phyloP scores from a whole-genome alignment of 2,329 filamentous ascomycete species.

The Passalora sequoiae region DNA sequence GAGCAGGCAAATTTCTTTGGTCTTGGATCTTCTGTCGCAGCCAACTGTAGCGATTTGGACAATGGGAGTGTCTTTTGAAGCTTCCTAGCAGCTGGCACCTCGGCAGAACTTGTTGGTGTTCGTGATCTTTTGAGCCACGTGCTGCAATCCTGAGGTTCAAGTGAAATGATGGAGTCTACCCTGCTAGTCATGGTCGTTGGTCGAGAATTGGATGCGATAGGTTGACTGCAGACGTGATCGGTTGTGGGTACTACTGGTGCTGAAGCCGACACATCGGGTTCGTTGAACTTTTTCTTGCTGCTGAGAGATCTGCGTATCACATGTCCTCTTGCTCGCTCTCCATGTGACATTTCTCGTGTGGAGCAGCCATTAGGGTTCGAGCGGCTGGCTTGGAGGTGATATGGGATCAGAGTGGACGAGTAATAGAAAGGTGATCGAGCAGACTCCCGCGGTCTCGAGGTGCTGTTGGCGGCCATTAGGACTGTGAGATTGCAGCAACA shows the following conservation, averaged over 20 bases:
- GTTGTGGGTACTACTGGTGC: neutral
- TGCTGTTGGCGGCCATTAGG: neutral
- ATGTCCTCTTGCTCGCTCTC: neutral
- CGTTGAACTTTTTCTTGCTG: neutral
- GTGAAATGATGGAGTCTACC: neutral
- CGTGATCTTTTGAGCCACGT: neutral
- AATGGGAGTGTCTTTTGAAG: neutral
- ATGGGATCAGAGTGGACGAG: constrained; percentile 1
- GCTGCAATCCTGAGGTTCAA: neutral
- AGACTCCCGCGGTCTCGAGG: neutral
- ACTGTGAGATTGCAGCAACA: neutral
- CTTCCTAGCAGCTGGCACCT: neutral
- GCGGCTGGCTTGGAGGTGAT: neutral
- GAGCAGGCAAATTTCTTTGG: neutral
- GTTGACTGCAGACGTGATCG: neutral
- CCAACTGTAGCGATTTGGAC: neutral
- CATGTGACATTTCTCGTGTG: neutral
- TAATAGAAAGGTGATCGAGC: neutral
- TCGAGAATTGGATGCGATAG: no score
- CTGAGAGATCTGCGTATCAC: neutral
- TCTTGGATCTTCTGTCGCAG: neutral
- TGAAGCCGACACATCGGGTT: neutral
- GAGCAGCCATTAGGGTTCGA: neutral
- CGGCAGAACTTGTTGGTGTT: neutral
- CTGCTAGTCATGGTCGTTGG: neutral